Evolutionary conservation across 306 rosid genomes (phyloP), one percentile per base, ranked within the genome.

Genomic region (Vigna radiata): DNA sequence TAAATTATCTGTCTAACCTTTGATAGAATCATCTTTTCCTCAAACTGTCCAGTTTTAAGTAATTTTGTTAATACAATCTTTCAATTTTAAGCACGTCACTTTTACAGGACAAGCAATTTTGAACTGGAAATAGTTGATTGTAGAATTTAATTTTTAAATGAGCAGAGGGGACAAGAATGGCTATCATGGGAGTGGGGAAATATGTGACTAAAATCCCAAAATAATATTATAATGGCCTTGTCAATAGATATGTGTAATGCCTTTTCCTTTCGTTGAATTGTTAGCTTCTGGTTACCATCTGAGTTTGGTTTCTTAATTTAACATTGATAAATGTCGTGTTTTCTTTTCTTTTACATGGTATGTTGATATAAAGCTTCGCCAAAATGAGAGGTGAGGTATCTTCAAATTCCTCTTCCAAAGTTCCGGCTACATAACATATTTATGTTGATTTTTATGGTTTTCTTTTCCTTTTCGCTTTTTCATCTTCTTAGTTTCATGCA

Each of bases 341-440:
- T 58, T 82, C 61, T 81, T 87, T 83, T 77, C 85, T 82, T 83
- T 74, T 60, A 65, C 72, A 37, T 68, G 21, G 5, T 67, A 36
- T 69, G 66, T 76, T 69, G 75, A 76, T 76, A 52, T 85, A 86
- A 87, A 95, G 99, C 88, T 92, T 89, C 79, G 97, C 98, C 75
- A 89, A 88, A 83, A 41, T 73, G 87, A 91, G 97, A 89, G 99
- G 99, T 95, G 85, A 61, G 93, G 17, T 73, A 55, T 78, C 77
- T 76, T 83, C 79, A 73, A 72, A 49, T 66, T 85, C 72, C 29
- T 76, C 62, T 76, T 66, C 66, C 37, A 56, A 83, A 81, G 60
- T 78, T 76, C 81, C 65, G 65, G 48, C 84, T 47, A 17, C 58
- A 72, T 52, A 33, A 25, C 75, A 56, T 66, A 73, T 44, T 36